Conservation (phyloP, 1,284 basidiomycete genomes). For the Pyrrhoderma noxium region DNA sequence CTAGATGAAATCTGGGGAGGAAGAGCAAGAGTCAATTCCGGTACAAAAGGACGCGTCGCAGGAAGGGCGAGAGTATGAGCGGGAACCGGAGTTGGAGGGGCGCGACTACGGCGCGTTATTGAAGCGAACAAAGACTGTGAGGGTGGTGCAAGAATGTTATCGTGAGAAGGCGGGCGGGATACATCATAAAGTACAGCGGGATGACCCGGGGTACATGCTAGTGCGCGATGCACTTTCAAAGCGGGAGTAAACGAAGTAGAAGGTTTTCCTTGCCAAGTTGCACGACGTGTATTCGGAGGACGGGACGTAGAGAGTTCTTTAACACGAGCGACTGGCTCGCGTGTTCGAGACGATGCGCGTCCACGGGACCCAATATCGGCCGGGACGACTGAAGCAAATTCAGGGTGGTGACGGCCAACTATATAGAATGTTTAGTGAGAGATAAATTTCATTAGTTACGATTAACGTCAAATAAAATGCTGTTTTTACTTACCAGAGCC, state of each 20-base stretch:
- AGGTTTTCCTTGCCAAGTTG: conserved; percentile 11
- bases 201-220: conserved; percentile 6
- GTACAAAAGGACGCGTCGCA: conserved; percentile 52
- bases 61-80: conserved; percentile 51
- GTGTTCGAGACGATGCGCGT: conserved; percentile 7
- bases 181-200: conserved; percentile 40
- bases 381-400: conserved; percentile 14
- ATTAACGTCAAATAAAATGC: neutral
- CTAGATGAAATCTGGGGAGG: conserved; percentile 40
- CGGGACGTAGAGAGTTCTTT: neutral
- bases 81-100: conserved; percentile 36
- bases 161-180: conserved; percentile 47
- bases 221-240: conserved; percentile 14
- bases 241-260: conserved; percentile 4
- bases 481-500: conserved; percentile 8
- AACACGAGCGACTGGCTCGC: neutral
- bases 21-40: conserved; percentile 47
- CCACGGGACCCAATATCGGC: conserved; percentile 13
- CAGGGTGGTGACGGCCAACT: conserved; percentile 9
- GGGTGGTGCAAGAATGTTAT: conserved; percentile 48
- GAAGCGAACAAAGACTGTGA: conserved; percentile 31
- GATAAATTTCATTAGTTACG: neutral
- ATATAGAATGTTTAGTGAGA: neutral
- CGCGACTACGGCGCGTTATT: conserved; percentile 11
- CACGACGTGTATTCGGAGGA: conserved; percentile 8